phyloP scores from a whole-genome alignment of 495 filamentous ascomycete genomes.

The Penicillium longicatenatum region DNA sequence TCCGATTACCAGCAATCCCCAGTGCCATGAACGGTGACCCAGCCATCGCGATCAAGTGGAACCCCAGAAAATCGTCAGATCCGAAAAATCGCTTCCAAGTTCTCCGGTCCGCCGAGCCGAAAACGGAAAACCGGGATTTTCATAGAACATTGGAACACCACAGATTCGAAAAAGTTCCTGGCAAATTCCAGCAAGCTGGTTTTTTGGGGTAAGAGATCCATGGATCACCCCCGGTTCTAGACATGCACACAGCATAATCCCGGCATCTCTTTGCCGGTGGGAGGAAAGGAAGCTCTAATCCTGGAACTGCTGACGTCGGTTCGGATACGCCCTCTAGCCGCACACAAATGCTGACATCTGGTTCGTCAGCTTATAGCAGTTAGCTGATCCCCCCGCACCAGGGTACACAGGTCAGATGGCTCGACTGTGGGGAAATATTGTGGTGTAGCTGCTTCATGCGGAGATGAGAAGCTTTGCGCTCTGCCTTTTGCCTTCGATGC shows the following conservation, averaged over 20 bases:
- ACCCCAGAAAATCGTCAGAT: background rate
- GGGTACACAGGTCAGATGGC: background rate
- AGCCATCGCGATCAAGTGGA: background rate
- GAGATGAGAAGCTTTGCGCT: background rate
- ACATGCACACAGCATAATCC: background rate
- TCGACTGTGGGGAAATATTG: background rate
- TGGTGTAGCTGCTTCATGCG: background rate
- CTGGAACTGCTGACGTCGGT: background rate
- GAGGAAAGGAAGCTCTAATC: background rate
- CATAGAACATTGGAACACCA: background rate
- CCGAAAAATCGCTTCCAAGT: background rate
- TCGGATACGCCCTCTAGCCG: background rate
- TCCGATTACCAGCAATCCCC: too few species aligned
- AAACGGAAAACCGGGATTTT: background rate
- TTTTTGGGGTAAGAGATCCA: background rate
- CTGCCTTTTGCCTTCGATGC: background rate
- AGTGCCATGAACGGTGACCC: background rate
- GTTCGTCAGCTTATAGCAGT: background rate
- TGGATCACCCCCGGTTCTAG: too few species aligned
- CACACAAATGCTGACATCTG: background rate
- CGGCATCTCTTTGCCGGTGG: background rate
- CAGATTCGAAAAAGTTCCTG: background rate
- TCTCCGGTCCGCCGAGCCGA: background rate
- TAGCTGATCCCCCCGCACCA: constrained; percentile 1
- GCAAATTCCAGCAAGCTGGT: background rate